Evolutionary conservation across 805 yeast genomes (phyloP), one percentile per base, ranked within the genome.

Genomic region (Brettanomyces nanus): DNA sequence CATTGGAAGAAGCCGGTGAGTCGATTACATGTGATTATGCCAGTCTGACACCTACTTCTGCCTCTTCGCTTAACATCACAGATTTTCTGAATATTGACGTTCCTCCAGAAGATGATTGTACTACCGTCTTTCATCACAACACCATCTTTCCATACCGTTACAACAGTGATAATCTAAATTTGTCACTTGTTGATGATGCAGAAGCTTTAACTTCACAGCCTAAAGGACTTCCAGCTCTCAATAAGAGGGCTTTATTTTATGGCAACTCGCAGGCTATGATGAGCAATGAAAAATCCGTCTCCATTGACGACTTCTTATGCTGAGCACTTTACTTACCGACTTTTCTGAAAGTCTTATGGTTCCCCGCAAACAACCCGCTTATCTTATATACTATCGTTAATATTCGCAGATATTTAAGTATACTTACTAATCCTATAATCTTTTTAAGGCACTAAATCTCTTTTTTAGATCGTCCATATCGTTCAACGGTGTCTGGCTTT

Each of bases 371-470:
- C 33, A 15, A 30, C 33, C 33, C 26, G 21, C 39, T 28, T 29
- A 10, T 21, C 18, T 29, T 23, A 11, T 29, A 20, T 35, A 27
- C 38, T 14, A 26, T 18, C 32, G 9, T 10, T 20, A 14, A 22
- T 17, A 6, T 22, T 13, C 11, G 23, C 15, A 17, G 15, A 19
- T 18, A 19, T 34, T 15, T 19, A 13, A 23, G 13, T 29, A 28
- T 27, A 34, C 27, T 22, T 28, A n/a, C 11, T 17, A n/a, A 9
- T 6, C 11, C 38, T 40, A 56, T n/a, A 45, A 20, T 38, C 71
- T 66, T 44, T 77, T 83, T 45, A 87, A 44, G 5, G 60, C 59
- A 17, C 53, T 51, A 35, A 58, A 56, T 17, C 62, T 32, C 32
- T 52, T 42, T 35, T 56, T 58, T n/a, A 58, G 41, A 20, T 53